Base-by-base conservation (phyloP, 2,329 filamentous ascomycete genomes). In the Esteya vermicola region DNA sequence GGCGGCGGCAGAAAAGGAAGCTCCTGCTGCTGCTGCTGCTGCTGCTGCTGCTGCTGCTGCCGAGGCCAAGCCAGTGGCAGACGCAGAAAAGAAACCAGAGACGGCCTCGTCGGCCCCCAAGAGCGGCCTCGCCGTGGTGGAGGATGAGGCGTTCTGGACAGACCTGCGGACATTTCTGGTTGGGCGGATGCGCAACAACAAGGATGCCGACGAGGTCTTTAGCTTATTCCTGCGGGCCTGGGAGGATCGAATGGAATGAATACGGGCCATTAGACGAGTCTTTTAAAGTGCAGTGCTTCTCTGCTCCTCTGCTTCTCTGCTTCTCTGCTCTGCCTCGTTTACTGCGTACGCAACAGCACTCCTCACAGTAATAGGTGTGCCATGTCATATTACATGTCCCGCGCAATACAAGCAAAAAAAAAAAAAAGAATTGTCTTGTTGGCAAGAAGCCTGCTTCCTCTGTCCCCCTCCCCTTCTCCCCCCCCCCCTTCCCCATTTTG, bases 81-180 rank as follows among this genome's bases (percentile, higher is more conserved):
- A 23, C 14, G 14, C 32, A 5, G 36, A 33, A 3, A 21, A 33
- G 8, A 31, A 36, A 2, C 20, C 36, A 9, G 38, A 33, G 4
- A 22, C 36, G 6, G 33, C 38, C 1, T 23, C 35, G 8, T 9
- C 44, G 18, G 28, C 21, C 5, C 9, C 21, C 10, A 8, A 18
- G 6, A 27, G 10, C 21, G 33, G 19, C 14, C 61, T 60, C 40
- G 71, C 72, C 22, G 69, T 81, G 18, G 54, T 93, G 47, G 63
- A 73, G 52, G 80, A 75, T 12, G 73, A 80, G 7, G 77, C 71
- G 41, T 98, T 98, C 55, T 98, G 91, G 91, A 62, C 61, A 9
- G 91, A 96, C 62, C 59, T 98, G 47, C 76, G 77, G 54, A 81
- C 73, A 0, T 96, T 89, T 58, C 56, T 98, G 56, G 62, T 76